Conservation (phyloP, 176 grass and related monocot species). For the Eremochloa ophiuroides region DNA sequence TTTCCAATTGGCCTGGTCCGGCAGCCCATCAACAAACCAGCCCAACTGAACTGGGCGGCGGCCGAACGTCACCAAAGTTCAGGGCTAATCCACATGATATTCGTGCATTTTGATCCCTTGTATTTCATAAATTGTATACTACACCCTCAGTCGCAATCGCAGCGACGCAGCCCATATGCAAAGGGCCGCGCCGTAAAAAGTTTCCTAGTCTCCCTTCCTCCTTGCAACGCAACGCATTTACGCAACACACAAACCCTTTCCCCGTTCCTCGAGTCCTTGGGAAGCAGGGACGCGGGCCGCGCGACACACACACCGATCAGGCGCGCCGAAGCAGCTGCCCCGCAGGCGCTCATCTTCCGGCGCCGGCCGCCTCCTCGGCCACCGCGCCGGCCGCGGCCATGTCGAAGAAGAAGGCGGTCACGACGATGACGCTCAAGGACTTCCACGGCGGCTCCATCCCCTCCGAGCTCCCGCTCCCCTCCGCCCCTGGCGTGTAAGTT, state of each 20-base stretch:
- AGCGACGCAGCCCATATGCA: no score
- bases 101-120: neutral
- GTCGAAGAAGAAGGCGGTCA: conserved; percentile 93
- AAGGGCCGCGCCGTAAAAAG: conserved; percentile 23
- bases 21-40: neutral
- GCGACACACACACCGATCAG: conserved; percentile 15
- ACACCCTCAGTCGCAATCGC: neutral
- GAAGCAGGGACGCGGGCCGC: neutral
- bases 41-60: neutral
- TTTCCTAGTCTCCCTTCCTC: neutral
- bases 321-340: neutral
- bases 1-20: no score
- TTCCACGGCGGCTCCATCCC: conserved; percentile 99
- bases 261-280: neutral
- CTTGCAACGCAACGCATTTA: neutral
- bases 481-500: conserved; percentile 74
- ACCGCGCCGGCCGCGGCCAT: conserved; percentile 32
- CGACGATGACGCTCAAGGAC: conserved; percentile 94
- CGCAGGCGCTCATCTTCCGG: neutral
- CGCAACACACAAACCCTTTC: conserved; percentile 12
- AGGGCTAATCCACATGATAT: neutral
- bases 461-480: conserved; percentile 86
- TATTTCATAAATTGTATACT: neutral
- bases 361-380: conserved; percentile 27
- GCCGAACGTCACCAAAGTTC: no score